phyloP scores from a whole-genome alignment of 179 eudicot genomes.

The Spinacia oleracea region DNA sequence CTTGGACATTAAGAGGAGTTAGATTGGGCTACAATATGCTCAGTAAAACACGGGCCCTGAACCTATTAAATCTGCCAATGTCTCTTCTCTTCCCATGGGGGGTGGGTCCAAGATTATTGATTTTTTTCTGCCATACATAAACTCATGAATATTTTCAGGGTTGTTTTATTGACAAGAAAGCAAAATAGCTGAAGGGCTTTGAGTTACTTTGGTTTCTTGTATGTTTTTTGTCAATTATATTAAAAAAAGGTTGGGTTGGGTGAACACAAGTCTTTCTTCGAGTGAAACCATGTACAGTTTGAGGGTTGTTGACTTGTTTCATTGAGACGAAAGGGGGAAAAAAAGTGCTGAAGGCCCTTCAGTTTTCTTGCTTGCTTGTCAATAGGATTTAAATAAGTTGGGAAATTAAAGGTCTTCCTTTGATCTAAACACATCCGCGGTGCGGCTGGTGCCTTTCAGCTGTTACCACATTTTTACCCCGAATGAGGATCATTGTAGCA shows the following conservation, averaged over 20 bases:
- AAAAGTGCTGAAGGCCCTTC: slow-evolving; percentile 3
- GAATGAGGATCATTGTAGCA: neutral
- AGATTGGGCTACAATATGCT: neutral
- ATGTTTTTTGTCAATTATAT: neutral
- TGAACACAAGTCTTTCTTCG: neutral
- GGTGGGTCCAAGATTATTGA: neutral
- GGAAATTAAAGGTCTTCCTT: neutral
- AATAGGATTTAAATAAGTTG: neutral
- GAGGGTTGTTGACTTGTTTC: neutral
- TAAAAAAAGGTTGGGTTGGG: no score
- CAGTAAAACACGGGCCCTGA: neutral
- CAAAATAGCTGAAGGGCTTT: neutral
- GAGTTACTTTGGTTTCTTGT: neutral
- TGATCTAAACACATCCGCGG: neutral
- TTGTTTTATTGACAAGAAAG: neutral
- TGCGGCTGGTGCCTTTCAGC: neutral
- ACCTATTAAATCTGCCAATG: neutral
- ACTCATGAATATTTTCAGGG: neutral
- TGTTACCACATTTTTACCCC: neutral
- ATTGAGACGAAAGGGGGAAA: neutral
- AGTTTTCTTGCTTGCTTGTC: neutral
- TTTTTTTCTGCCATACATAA: neutral
- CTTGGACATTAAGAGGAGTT: neutral
- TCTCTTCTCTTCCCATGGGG: neutral
- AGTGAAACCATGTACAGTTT: neutral